Conservation (phyloP, 768 basidiomycete species). For the Kwoniella botswanensis region DNA sequence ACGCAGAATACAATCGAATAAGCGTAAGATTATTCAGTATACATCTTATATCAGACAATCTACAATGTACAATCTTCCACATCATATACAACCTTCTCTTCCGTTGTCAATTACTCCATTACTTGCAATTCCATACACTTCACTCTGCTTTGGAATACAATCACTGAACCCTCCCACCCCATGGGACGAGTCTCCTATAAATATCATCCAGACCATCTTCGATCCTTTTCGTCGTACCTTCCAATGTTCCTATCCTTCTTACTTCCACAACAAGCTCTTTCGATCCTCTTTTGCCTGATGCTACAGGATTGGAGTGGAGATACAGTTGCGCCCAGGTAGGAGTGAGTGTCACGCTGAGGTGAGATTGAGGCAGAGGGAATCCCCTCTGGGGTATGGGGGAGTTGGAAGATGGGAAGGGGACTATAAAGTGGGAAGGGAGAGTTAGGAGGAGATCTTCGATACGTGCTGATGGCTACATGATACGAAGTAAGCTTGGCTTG, state of each 20-base stretch:
- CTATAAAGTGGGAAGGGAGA: constrained; percentile 29
- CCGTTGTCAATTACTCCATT: too few relatives aligned
- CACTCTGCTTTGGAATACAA: neutral
- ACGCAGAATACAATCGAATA: too few relatives aligned
- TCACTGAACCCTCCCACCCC: constrained; percentile 42
- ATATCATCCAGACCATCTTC: constrained; percentile 46
- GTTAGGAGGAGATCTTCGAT: constrained; percentile 46
- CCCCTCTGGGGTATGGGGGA: constrained; percentile 6
- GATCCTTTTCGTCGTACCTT: constrained; percentile 35
- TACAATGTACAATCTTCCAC: too few relatives aligned
- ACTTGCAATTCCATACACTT: too few relatives aligned
- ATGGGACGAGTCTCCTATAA: constrained; percentile 30
- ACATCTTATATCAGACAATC: too few relatives aligned
- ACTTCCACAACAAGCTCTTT: constrained; percentile 46
- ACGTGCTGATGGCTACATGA: constrained; percentile 38
- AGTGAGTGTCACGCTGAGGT: constrained; percentile 42
- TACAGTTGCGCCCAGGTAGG: constrained; percentile 40
- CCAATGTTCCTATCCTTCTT: constrained; percentile 26
- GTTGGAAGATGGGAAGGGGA: neutral
- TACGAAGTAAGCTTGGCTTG: neutral
- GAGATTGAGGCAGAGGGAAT: constrained; percentile 39
- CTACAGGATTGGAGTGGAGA: constrained; percentile 15
- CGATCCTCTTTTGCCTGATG: constrained; percentile 9
- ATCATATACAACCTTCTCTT: too few relatives aligned
- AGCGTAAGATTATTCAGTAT: too few relatives aligned